phyloP scores from a whole-genome alignment of 2,329 filamentous ascomycete genomes.

The Metarhizium album region DNA sequence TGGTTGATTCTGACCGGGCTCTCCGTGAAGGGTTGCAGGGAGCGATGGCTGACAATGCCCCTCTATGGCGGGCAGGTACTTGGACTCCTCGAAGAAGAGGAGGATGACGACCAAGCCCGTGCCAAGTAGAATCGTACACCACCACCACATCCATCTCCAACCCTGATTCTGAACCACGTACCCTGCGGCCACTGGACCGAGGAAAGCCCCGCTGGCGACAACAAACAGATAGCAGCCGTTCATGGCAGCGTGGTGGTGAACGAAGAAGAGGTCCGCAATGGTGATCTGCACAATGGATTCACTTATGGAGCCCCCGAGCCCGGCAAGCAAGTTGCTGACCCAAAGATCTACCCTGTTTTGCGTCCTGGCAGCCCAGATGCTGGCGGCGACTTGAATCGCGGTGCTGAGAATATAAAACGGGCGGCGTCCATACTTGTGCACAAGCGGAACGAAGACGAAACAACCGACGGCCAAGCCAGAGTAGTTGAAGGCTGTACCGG shows the following conservation, averaged over 20 bases:
- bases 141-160: constrained; percentile 20
- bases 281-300: constrained; percentile 28
- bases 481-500: background rate
- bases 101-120: constrained; percentile 2
- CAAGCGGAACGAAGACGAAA: constrained; percentile 20
- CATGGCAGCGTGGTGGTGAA: constrained; percentile 19
- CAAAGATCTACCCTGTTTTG: constrained; percentile 11
- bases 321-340: constrained; percentile 13
- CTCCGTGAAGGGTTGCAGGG: background rate
- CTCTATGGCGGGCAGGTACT: background rate
- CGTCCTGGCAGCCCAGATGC: constrained; percentile 11
- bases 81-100: constrained; percentile 7
- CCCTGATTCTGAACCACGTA: constrained; percentile 13
- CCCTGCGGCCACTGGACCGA: constrained; percentile 12
- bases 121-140: constrained; percentile 5
- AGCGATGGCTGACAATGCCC: background rate
- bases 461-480: background rate
- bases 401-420: constrained; percentile 18
- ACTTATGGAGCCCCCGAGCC: constrained; percentile 26
- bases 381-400: constrained; percentile 8
- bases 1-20: background rate
- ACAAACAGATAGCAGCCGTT: constrained; percentile 19
- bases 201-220: constrained; percentile 16
- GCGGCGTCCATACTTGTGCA: constrained; percentile 23
- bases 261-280: constrained; percentile 21